A percentile compares a stretch with the other conserved stretches of the same genome.
Evolutionary conservation across 805 yeast genomes (phyloP).

Genomic region (Starmerella vaccinii): DNA sequence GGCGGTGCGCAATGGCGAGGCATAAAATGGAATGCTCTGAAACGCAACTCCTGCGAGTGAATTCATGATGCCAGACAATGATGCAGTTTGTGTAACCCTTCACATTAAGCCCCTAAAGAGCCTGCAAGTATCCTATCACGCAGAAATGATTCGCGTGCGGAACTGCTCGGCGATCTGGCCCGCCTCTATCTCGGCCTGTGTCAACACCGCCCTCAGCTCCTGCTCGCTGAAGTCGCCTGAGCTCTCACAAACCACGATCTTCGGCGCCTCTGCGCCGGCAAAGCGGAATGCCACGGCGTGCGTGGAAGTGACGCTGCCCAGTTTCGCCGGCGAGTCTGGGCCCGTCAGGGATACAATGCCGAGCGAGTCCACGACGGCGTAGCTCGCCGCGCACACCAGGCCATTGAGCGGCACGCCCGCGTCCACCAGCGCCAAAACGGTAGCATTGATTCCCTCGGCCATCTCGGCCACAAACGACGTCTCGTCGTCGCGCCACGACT

Average conservation of each 20-base stretch:
- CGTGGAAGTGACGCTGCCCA: conserved; percentile 38
- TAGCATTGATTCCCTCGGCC: conserved; percentile 61
- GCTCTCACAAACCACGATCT: conserved; percentile 61
- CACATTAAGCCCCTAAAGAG: too few relatives aligned
- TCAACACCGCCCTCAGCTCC: conserved; percentile 45
- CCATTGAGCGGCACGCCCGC: conserved; percentile 61
- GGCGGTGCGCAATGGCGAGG: too few relatives aligned
- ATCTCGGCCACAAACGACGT: conserved; percentile 40
- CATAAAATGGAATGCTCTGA: too few relatives aligned
- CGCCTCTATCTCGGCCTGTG: conserved; percentile 35
- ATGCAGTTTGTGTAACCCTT: too few relatives aligned
- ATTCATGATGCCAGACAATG: too few relatives aligned
- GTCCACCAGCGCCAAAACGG: conserved; percentile 65
- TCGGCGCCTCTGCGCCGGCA: conserved; percentile 38
- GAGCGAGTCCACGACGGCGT: conserved; percentile 31
- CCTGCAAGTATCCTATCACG: background rate
- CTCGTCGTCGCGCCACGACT: conserved; percentile 35
- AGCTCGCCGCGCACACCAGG: conserved; percentile 50
- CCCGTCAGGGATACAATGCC: conserved; percentile 38
- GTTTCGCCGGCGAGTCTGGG: conserved; percentile 29
- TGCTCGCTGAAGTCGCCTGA: conserved; percentile 56
- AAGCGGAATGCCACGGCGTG: conserved; percentile 59
- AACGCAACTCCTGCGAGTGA: too few relatives aligned
- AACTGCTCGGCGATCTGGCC: background rate
- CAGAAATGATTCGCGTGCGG: background rate